Conservation (phyloP, 78 protist genomes). For the slime mould (Dictyostelium discoideum) region dicty_2.7 NC_007089.4:4337501-4338000, state of each 20-base stretch:
- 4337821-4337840: slow-evolving; percentile 54
- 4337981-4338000: background rate
- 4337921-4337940: background rate
- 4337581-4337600: too few species aligned
- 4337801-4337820: slow-evolving; percentile 34
- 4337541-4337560: background rate
- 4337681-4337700: background rate
- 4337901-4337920: too few species aligned
- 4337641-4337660: background rate
- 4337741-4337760: slow-evolving; percentile 9
- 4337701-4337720: slow-evolving; percentile 7
- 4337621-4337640: background rate
- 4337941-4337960: slow-evolving; percentile 9
- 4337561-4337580: background rate
- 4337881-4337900: too few species aligned
- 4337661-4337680: background rate
- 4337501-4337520: too few species aligned
- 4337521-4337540: too few species aligned
- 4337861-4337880: too few species aligned
- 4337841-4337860: background rate
- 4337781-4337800: slow-evolving; percentile 72
- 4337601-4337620: background rate
- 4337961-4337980: background rate
- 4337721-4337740: background rate
- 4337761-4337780: background rate